A percentile compares a stretch with the other conserved stretches of the same genome.
Conservation (phyloP, 306 rosid genomes). For the Ochetophila trinervis region DNA sequence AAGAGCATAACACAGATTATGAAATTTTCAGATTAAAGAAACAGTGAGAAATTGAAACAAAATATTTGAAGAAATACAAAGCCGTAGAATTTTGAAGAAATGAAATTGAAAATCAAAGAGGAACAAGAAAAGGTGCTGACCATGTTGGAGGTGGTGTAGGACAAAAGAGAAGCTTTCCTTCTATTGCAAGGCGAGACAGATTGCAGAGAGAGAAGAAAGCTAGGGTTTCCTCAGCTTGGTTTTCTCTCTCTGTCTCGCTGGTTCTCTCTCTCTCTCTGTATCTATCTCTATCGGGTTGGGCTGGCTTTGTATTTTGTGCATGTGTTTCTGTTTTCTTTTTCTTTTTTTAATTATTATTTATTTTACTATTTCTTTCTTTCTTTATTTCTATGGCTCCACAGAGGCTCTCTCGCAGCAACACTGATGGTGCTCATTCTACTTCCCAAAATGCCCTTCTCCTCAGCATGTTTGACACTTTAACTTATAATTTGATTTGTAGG, state of each 20-base stretch:
- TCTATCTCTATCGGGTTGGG: slow-evolving; percentile 2
- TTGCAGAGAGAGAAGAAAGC: slow-evolving; percentile 15
- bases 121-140: slow-evolving; percentile 15
- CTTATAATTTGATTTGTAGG: too few relatives aligned
- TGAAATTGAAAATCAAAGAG: neutral
- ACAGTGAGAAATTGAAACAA: too few relatives aligned
- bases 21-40: too few relatives aligned
- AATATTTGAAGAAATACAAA: too few relatives aligned
- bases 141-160: slow-evolving; percentile 14
- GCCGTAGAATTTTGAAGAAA: too few relatives aligned
- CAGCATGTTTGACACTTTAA: too few relatives aligned
- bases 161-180: neutral
- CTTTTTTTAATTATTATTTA: neutral
- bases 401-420: too few relatives aligned
- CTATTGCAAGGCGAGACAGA: neutral
- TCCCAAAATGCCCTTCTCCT: too few relatives aligned
- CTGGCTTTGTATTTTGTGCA: neutral
- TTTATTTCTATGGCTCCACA: too few relatives aligned
- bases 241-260: neutral
- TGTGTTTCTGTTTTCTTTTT: neutral
- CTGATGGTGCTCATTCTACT: too few relatives aligned
- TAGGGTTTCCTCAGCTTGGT: slow-evolving; percentile 22
- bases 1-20: too few relatives aligned
- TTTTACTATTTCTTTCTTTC: too few relatives aligned
- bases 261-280: neutral